Base-by-base conservation (phyloP, 106 monocot genomes). In the Phalaenopsis equestris region DNA sequence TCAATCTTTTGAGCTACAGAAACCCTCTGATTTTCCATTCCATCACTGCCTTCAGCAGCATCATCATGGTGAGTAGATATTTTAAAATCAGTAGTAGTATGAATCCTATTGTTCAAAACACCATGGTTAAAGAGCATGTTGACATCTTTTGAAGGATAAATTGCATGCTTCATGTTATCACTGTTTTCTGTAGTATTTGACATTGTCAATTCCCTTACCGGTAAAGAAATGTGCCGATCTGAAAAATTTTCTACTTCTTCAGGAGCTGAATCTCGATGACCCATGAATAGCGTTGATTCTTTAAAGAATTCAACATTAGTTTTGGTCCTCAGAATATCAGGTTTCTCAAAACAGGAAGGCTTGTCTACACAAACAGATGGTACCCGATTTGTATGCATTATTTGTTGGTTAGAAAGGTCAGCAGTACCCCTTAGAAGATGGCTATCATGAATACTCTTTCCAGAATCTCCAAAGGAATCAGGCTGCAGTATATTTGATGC, bases 1-100 rank as follows among this genome's bases (percentile, higher is more conserved):
- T 90, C 90, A 49, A 83, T 79, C 23, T 83, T 88, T 73, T 87
- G 85, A 45, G 30, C 43, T 55, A 83, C 72, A 76, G 91, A 82
- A 81, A 58, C 65, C 41, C 76, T 83, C 68, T 80, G 85, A 82
- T 83, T 77, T 58, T 81, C 85, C 72, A 75, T 30, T 39, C 74
- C 84, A 68, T 80, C 82, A 84, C 41, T 86, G 80, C 74, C 88
- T 75, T 79, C 16, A 84, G 78, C 80, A 83, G 37, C 9, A 83
- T 83, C 65, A 80, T 36, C 68, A 17, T 49, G 55, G 36, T 41
- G 65, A 75, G 80, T 78, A 80, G 81, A 70, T 46, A 68, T 45
- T 21, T 75, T 56, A 38, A 68, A 72, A 21, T 85, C 83, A 43
- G 84, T 72, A 67, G 77, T 46, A 58, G 81, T 61, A 76, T 83